A percentile compares a stretch with the other conserved stretches of the same genome.
Evolutionary conservation across 495 filamentous ascomycete species (phyloP).

Genomic region (Penicillium fimorum): DNA sequence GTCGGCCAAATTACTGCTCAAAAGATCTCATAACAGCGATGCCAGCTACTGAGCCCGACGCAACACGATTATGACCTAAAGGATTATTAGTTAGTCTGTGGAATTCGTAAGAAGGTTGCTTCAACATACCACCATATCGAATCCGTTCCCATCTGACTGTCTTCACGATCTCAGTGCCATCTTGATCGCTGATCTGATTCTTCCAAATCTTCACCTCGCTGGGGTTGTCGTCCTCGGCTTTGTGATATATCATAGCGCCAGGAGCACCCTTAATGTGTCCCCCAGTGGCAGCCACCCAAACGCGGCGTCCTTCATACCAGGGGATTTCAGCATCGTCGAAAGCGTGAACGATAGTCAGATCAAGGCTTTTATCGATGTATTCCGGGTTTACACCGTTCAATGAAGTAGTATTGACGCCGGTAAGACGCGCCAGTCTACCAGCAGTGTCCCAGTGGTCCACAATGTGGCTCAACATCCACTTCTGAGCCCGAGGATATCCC

Average conservation of each 20-base stretch:
- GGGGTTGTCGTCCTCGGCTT: constrained; percentile 29
- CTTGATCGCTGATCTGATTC: constrained; percentile 29
- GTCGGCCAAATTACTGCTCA: constrained; percentile 20
- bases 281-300: constrained; percentile 49
- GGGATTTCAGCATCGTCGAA: constrained; percentile 76
- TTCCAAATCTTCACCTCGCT: constrained; percentile 40
- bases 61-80: constrained; percentile 51
- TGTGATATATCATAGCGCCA: constrained; percentile 47
- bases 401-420: constrained; percentile 27
- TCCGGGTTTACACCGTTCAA: constrained; percentile 22
- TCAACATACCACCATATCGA: constrained; percentile 46
- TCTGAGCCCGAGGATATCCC: constrained; percentile 52
- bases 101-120: not conserved
- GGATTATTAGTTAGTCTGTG: constrained; percentile 2
- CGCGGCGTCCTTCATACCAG: constrained; percentile 51
- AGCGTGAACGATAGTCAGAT: constrained; percentile 74
- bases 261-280: constrained; percentile 50
- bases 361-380: constrained; percentile 51
- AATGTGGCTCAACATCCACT: constrained; percentile 47
- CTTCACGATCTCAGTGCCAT: constrained; percentile 42
- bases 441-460: constrained; percentile 58
- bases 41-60: constrained; percentile 51
- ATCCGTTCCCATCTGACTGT: constrained; percentile 49
- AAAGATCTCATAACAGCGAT: constrained; percentile 67
- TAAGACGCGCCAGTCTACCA: constrained; percentile 46